Base-by-base conservation (phyloP, 768 basidiomycete species). In the Termitomyces sp. region DNA sequence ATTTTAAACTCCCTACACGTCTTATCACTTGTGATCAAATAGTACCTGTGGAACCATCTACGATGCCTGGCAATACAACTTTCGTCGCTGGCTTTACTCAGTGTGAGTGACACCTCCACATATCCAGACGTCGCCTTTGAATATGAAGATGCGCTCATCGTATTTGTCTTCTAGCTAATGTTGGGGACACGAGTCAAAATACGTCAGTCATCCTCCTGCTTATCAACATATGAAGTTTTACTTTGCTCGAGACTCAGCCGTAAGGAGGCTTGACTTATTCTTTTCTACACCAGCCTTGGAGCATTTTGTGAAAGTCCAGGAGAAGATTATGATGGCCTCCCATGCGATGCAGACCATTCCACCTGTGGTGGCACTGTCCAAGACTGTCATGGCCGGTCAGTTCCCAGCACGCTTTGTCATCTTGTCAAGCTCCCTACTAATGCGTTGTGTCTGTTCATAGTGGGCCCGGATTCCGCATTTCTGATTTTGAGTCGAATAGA, bases 261-360 rank as follows among this genome's bases (percentile, higher is more conserved):
- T 49, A 31, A 61, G 47, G 9, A 17, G n/a, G 10, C 11, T 45
- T 57, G 43, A 36, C 32, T 56, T 40, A 50, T 57, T 64, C 45
- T 46, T 53, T 40, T 51, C n/a, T 20, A 4, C 29, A 36, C 31
- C 63, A 78, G 89, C 72, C 70, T 82, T 76, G 89, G 89, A 5
- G 86, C 91, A 1, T 88, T 86, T 73, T 93, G 91, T 69, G 86
- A 92, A 69, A 86, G 85, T 59, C 90, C 89, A 5, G 91, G 90
- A 14, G 61, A 91, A 69, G 67, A 78, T 0, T 86, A 79, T 72
- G 81, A 91, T 65, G 90, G 91, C 11, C 77, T 82, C 66, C 72
- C 79, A 8, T 92, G 91, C 69, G 85, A 89, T 29, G 77, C 83
- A 50, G 79, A 87, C 29, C 83, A 84, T 60, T 90, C 90, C 0